A percentile compares a stretch with the other conserved stretches of the same genome.
phyloP scores from a whole-genome alignment of 176 grass and related monocot species.

The Phragmites australis region DNA sequence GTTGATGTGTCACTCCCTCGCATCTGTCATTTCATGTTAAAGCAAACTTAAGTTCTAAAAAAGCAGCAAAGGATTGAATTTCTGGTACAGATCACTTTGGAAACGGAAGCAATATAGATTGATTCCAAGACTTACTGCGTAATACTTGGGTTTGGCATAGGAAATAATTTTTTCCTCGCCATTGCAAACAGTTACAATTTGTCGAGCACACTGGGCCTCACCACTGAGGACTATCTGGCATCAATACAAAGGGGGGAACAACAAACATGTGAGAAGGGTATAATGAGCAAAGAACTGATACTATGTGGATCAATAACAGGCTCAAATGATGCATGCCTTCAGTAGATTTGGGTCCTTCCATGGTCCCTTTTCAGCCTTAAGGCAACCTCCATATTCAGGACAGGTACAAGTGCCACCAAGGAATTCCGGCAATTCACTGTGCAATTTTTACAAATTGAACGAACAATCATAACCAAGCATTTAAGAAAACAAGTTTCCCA shows the following conservation, averaged over 20 bases:
- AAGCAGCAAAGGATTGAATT: neutral
- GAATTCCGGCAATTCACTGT: constrained; percentile 89
- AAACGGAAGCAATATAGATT: constrained; percentile 22
- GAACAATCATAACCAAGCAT: constrained; percentile 19
- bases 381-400: constrained; percentile 82
- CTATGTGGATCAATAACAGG: neutral
- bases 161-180: constrained; percentile 77
- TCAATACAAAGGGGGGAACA: neutral
- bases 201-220: constrained; percentile 73
- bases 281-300: neutral
- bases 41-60: constrained; percentile 25
- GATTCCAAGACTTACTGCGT: constrained; percentile 36
- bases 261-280: neutral
- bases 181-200: constrained; percentile 85
- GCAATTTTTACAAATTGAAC: constrained; percentile 37
- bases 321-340: constrained; percentile 49
- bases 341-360: constrained; percentile 90
- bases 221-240: constrained; percentile 88
- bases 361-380: constrained; percentile 90
- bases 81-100: too few relatives aligned
- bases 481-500: neutral
- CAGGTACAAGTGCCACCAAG: constrained; percentile 86
- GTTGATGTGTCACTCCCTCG: constrained; percentile 90
- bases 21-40: constrained; percentile 42
- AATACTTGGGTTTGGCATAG: constrained; percentile 65